phyloP scores from a whole-genome alignment of 1,139 yeast genomes.

The Arxiozyma slooffiae region DNA sequence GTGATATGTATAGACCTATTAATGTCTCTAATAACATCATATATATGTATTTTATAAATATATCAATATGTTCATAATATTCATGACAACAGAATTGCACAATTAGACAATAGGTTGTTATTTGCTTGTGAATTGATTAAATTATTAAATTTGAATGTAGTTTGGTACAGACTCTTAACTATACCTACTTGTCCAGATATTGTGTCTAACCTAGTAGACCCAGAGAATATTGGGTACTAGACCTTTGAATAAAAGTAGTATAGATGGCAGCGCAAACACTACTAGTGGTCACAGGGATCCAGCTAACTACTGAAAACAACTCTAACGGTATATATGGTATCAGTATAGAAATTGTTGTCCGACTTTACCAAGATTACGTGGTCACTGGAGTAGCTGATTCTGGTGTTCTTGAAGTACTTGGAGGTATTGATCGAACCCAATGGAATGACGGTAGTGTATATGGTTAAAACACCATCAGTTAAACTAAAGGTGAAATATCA shows the following conservation, averaged over 20 bases:
- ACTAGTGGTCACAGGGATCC: slow-evolving; percentile 35
- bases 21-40: too few relatives aligned
- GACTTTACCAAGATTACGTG: slow-evolving; percentile 20
- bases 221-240: slow-evolving; percentile 31
- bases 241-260: slow-evolving; percentile 34
- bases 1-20: too few relatives aligned
- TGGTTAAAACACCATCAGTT: slow-evolving; percentile 3
- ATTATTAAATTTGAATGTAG: slow-evolving; percentile 11
- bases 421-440: slow-evolving; percentile 6
- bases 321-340: slow-evolving; percentile 28
- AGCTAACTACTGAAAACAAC: slow-evolving; percentile 31
- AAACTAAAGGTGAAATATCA: slow-evolving; percentile 1
- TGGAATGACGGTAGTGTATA: slow-evolving; percentile 3
- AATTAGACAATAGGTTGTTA: slow-evolving; percentile 4
- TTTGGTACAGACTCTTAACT: slow-evolving; percentile 16
- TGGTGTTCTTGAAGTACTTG: slow-evolving; percentile 22
- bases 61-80: not conserved
- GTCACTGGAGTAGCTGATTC: slow-evolving; percentile 23
- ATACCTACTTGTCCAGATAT: slow-evolving; percentile 26
- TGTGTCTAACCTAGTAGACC: slow-evolving; percentile 36
- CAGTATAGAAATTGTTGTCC: slow-evolving; percentile 22
- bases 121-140: not conserved
- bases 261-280: slow-evolving; percentile 27
- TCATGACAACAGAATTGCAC: slow-evolving; percentile 8
- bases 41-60: too few relatives aligned